phyloP scores from a whole-genome alignment of 2,329 filamentous ascomycete genomes.

The Dactylellina drechsleri region DNA sequence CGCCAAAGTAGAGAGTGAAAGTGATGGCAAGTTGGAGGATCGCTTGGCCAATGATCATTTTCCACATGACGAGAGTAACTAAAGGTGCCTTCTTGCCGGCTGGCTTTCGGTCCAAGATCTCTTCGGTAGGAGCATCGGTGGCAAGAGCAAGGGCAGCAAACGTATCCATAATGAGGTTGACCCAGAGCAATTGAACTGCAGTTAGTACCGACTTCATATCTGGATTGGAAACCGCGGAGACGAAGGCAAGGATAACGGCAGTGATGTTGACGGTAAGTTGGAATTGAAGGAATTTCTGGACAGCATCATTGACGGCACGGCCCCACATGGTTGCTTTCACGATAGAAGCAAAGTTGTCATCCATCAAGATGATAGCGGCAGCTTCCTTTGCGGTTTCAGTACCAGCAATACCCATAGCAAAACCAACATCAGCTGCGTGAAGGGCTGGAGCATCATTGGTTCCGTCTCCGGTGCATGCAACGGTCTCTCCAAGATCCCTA shows the following conservation, averaged over 20 bases:
- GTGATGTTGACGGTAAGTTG: conserved; percentile 92
- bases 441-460: conserved; percentile 74
- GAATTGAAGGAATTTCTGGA: conserved; percentile 69
- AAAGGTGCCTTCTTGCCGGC: conserved; percentile 77
- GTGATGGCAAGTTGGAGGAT: conserved; percentile 85
- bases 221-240: conserved; percentile 79
- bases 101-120: conserved; percentile 81
- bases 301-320: conserved; percentile 68
- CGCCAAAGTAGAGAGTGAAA: conserved; percentile 84
- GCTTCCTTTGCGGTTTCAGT: conserved; percentile 74
- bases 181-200: conserved; percentile 92
- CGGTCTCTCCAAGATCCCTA: conserved; percentile 73
- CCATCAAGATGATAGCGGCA: conserved; percentile 71
- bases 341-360: conserved; percentile 73
- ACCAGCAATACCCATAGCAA: conserved; percentile 74
- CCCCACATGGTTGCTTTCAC: conserved; percentile 73
- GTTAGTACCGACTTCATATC: conserved; percentile 80
- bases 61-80: conserved; percentile 95
- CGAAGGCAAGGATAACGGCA: conserved; percentile 85
- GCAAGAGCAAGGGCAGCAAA: conserved; percentile 88
- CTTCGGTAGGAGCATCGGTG: conserved; percentile 86
- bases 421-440: conserved; percentile 74
- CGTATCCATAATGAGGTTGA: conserved; percentile 97
- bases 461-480: conserved; percentile 74
- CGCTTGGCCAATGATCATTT: conserved; percentile 96